Conservation (phyloP, 148 eudicot species). For the Euryodendron excelsum region DNA sequence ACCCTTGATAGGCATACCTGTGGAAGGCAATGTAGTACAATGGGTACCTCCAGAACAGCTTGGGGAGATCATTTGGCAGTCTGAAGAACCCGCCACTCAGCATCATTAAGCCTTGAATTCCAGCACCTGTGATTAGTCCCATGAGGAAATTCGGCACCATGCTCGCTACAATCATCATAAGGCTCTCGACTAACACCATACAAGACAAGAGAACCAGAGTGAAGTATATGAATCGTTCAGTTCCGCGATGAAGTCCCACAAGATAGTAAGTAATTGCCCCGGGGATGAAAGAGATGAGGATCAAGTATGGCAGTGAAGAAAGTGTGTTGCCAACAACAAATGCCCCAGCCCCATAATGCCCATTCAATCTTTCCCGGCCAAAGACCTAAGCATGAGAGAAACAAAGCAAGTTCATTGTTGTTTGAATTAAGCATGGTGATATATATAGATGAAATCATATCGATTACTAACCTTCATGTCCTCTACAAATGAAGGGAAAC, state of each 20-base stretch:
- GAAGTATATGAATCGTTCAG: constrained; percentile 27
- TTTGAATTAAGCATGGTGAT: too few species aligned
- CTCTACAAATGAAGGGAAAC: constrained; percentile 52
- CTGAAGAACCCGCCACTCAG: constrained; percentile 41
- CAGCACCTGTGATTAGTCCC: constrained; percentile 36
- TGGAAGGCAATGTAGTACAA: constrained; percentile 43
- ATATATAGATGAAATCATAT: neutral
- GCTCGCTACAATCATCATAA: constrained; percentile 43
- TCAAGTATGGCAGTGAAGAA: constrained; percentile 34
- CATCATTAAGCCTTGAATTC: constrained; percentile 48
- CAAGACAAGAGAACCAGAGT: constrained; percentile 20
- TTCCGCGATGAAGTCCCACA: constrained; percentile 29
- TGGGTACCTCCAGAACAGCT: constrained; percentile 37
- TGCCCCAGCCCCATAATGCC: constrained; percentile 34
- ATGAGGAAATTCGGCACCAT: constrained; percentile 36
- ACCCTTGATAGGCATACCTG: constrained; percentile 41
- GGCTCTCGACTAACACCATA: constrained; percentile 42
- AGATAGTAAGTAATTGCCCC: constrained; percentile 38
- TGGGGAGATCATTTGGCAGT: constrained; percentile 41
- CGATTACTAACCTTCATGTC: constrained; percentile 39
- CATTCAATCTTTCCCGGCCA: constrained; percentile 35
- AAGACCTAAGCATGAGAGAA: constrained; percentile 25
- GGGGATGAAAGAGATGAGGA: constrained; percentile 30
- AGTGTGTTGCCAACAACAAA: constrained; percentile 35
- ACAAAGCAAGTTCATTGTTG: too few species aligned